Conservation (phyloP, 2,329 filamentous ascomycete species). For the Hypoxylon sp. region DNA sequence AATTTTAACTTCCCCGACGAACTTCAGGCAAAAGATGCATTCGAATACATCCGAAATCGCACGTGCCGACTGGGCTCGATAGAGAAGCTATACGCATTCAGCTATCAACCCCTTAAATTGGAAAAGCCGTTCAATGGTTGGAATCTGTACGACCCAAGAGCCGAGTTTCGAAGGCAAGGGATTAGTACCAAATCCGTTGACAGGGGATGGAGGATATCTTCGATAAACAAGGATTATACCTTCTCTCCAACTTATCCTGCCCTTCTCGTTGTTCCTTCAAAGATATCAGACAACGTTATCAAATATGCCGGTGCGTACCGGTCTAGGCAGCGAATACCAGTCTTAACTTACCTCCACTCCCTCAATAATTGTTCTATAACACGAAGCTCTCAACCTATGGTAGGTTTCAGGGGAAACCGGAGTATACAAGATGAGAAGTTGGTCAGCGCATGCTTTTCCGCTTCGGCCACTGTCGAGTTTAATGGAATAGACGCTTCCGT, state of each 20-base stretch:
- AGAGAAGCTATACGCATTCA: slow-evolving; percentile 93
- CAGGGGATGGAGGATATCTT: slow-evolving; percentile 89
- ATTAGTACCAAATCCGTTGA: slow-evolving; percentile 85
- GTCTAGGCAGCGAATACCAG: slow-evolving; percentile 89
- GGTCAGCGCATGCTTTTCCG: slow-evolving; percentile 91
- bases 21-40: slow-evolving; percentile 83
- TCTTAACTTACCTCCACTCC: slow-evolving; percentile 93
- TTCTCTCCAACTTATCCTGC: slow-evolving; percentile 96
- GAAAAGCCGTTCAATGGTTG: slow-evolving; percentile 86
- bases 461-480: slow-evolving; percentile 66
- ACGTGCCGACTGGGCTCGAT: slow-evolving; percentile 87
- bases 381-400: slow-evolving; percentile 90
- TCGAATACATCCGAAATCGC: slow-evolving; percentile 84
- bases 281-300: slow-evolving; percentile 96
- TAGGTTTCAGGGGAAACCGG: slow-evolving; percentile 87
- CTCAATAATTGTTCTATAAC: slow-evolving; percentile 98
- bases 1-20: slow-evolving; percentile 89
- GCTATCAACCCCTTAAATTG: slow-evolving; percentile 79
- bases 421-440: slow-evolving; percentile 97
- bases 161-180: slow-evolving; percentile 89
- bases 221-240: slow-evolving; percentile 89
- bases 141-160: slow-evolving; percentile 85
- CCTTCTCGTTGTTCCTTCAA: slow-evolving; percentile 85
- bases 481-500: slow-evolving; percentile 55
- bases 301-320: slow-evolving; percentile 94